Evolutionary conservation across 192 early-diverging fungal genomes (phyloP).

Genomic region (Coemansia sp.): DNA sequence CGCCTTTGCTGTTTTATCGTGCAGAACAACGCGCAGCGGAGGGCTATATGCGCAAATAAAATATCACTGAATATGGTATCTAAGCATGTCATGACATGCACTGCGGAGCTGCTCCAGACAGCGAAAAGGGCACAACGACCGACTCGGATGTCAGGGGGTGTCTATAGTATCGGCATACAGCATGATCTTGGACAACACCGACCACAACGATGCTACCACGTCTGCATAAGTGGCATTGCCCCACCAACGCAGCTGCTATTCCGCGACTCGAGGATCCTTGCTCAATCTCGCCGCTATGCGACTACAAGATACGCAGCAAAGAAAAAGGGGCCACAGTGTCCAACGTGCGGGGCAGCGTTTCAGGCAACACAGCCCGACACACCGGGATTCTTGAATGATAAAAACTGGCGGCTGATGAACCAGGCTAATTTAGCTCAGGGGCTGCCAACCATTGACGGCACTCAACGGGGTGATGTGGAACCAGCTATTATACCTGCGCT

Average conservation of each 20-base stretch:
- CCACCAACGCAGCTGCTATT: not conserved
- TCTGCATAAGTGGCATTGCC: not conserved
- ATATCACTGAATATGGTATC: not conserved
- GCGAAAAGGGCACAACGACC: not conserved
- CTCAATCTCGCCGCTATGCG: slow-evolving; percentile 13
- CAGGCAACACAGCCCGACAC: slow-evolving; percentile 46
- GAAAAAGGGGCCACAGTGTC: slow-evolving; percentile 52
- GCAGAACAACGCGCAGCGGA: no score
- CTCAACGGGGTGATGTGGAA: not conserved
- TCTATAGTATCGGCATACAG: not conserved
- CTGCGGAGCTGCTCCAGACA: not conserved
- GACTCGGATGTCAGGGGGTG: not conserved
- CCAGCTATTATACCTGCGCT: slow-evolving; percentile 14
- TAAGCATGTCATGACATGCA: not conserved
- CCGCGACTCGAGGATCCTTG: not conserved
- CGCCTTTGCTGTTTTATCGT: not conserved
- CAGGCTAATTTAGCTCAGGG: slow-evolving; percentile 46
- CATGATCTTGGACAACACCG: not conserved
- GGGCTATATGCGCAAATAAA: not conserved
- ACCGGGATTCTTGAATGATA: slow-evolving; percentile 58
- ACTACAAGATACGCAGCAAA: slow-evolving; percentile 27
- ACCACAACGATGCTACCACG: not conserved
- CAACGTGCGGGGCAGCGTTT: slow-evolving; percentile 69
- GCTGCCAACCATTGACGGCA: slow-evolving; percentile 3
- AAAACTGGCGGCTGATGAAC: slow-evolving; percentile 45